Percentiles rank a stretch among this genome's conserved stretches.
These are phyloP conservation scores for Candida tropicalis DNA, from an alignment of 1,139 yeast genomes.

Conservation along the genomic window DNA sequence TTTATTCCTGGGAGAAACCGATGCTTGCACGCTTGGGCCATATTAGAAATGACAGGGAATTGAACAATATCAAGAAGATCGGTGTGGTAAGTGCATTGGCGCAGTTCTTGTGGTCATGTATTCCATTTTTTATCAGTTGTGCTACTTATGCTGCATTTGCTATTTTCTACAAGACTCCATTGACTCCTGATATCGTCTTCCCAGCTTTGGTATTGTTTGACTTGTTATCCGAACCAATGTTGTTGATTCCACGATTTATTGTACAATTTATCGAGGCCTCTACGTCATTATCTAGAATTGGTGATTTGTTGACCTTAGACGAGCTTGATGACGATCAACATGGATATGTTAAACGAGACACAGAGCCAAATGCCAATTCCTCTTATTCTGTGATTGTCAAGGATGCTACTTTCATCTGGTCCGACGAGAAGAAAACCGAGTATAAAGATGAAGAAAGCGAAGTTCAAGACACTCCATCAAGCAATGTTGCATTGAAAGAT, in stretches of 20 bases:
- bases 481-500: conserved; percentile 48
- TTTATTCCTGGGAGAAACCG: conserved; percentile 45
- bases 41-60: conserved; percentile 41
- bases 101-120: conserved; percentile 38
- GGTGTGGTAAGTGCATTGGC: conserved; percentile 36
- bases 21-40: conserved; percentile 36
- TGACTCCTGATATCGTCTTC: conserved; percentile 41
- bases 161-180: conserved; percentile 24
- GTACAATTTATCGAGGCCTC: conserved; percentile 33
- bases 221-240: conserved; percentile 37
- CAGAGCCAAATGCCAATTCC: conserved; percentile 29
- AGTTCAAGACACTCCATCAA: conserved; percentile 18
- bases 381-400: conserved; percentile 19
- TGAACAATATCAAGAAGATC: conserved; percentile 28
- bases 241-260: conserved; percentile 34
- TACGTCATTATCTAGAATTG: conserved; percentile 37
- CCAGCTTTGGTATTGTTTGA: conserved; percentile 44
- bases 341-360: conserved; percentile 66
- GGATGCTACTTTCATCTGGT: conserved; percentile 24
- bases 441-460: conserved; percentile 25
- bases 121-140: conserved; percentile 41
- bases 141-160: conserved; percentile 34
- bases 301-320: conserved; percentile 33
- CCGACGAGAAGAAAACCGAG: conserved; percentile 10
- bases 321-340: conserved; percentile 50